A percentile compares a stretch with the other conserved stretches of the same genome.
phyloP scores from a whole-genome alignment of 23 red algal genomes.

The Agarophyton chilense region DNA sequence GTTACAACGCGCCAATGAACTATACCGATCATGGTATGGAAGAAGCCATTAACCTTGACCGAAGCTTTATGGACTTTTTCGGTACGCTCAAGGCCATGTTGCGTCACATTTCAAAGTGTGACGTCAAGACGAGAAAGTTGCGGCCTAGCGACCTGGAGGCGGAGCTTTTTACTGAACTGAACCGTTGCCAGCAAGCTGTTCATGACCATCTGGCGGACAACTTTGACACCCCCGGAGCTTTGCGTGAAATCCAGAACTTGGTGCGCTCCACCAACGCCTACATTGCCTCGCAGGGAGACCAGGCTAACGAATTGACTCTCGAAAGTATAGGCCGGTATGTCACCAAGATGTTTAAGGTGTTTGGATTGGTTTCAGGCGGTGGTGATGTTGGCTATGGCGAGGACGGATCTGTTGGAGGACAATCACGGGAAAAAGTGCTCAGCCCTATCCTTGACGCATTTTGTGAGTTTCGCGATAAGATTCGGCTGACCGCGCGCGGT shows the following conservation, averaged over 20 bases:
- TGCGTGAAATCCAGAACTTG: conserved; percentile 61
- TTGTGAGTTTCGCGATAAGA: conserved; percentile 56
- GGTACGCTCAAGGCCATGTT: conserved; percentile 66
- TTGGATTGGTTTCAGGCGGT: conserved; percentile 56
- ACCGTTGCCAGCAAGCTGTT: conserved; percentile 28
- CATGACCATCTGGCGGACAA: conserved; percentile 72
- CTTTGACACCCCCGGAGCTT: conserved; percentile 83
- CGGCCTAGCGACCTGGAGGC: conserved; percentile 52
- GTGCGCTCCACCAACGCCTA: conserved; percentile 81
- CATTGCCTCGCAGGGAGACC: conserved; percentile 12
- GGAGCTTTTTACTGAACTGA: conserved; percentile 51
- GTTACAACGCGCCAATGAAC: conserved; percentile 85
- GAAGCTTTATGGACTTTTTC: conserved; percentile 83
- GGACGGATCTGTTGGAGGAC: conserved; percentile 16
- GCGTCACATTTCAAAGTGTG: conserved; percentile 61
- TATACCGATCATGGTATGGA: conserved; percentile 89
- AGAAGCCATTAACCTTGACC: conserved; percentile 74
- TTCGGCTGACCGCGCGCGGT: conserved; percentile 22
- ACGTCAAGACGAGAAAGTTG: neutral
- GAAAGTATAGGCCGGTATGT: conserved; percentile 65
- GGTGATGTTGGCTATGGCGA: conserved; percentile 68
- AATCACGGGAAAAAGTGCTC: conserved; percentile 54
- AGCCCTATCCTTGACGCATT: conserved; percentile 59
- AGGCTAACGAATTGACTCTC: conserved; percentile 33
- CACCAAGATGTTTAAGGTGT: conserved; percentile 72